These are phyloP conservation scores for Roridomyces roridus DNA, from an alignment of 768 basidiomycete genomes.

Conservation along the genomic window DNA sequence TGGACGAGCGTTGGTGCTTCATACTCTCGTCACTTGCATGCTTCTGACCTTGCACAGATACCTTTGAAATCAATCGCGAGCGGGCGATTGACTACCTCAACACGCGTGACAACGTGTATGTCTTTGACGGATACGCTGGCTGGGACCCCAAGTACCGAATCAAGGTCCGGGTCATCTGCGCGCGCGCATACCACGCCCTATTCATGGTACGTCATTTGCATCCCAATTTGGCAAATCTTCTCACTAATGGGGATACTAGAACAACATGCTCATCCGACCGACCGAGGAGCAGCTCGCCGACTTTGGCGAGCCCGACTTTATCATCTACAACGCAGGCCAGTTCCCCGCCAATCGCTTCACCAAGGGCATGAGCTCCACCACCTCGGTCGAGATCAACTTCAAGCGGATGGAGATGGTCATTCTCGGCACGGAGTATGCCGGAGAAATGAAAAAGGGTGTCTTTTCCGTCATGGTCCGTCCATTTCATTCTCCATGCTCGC, in stretches of 20 bases:
- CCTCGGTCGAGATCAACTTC: slow-evolving; percentile 99
- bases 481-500: neutral
- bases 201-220: slow-evolving; percentile 85
- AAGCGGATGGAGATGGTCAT: slow-evolving; percentile 99
- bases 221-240: slow-evolving; percentile 24
- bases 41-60: slow-evolving; percentile 58
- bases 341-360: slow-evolving; percentile 99
- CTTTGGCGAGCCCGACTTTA: slow-evolving; percentile 99
- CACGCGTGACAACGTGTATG: slow-evolving; percentile 97
- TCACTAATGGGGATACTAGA: slow-evolving; percentile 50
- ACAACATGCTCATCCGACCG: slow-evolving; percentile 99
- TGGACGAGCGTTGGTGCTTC: slow-evolving; percentile 83
- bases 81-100: slow-evolving; percentile 99
- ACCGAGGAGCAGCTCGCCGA: slow-evolving; percentile 91
- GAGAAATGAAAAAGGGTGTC: slow-evolving; percentile 99
- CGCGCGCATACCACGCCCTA: slow-evolving; percentile 96
- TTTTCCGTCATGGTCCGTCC: slow-evolving; percentile 91
- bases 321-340: slow-evolving; percentile 99
- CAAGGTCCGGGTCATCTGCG: slow-evolving; percentile 99
- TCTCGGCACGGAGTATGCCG: slow-evolving; percentile 96
- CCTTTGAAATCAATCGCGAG: slow-evolving; percentile 98
- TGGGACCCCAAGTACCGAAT: slow-evolving; percentile 99
- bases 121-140: slow-evolving; percentile 95
- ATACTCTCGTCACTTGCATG: neutral
- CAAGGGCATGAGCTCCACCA: slow-evolving; percentile 99